Percentiles rank a stretch among this genome's conserved stretches.
Evolutionary conservation across 2,329 filamentous ascomycete species (phyloP).

Genomic region (Aspergillus versicolor): DNA sequence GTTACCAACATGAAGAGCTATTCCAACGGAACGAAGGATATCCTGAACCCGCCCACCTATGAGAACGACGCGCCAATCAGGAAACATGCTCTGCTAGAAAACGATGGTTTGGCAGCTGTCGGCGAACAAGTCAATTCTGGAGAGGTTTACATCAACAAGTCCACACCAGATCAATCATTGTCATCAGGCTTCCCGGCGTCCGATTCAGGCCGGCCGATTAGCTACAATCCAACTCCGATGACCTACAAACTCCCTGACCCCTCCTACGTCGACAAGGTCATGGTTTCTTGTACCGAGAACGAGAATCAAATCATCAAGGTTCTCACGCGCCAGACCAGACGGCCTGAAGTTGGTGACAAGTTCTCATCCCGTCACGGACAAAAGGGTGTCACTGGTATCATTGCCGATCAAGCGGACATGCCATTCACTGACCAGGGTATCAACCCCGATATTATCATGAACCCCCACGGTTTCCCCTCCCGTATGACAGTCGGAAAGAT

Average conservation of each 20-base stretch:
- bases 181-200: slow-evolving; percentile 62
- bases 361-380: slow-evolving; percentile 98
- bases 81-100: slow-evolving; percentile 72
- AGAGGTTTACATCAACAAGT: slow-evolving; percentile 88
- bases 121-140: slow-evolving; percentile 75
- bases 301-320: slow-evolving; percentile 89
- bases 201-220: slow-evolving; percentile 55
- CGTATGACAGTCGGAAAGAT: slow-evolving; percentile 99
- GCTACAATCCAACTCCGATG: slow-evolving; percentile 43
- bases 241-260: slow-evolving; percentile 82
- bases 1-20: slow-evolving; percentile 84
- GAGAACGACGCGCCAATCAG: slow-evolving; percentile 61
- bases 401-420: slow-evolving; percentile 95
- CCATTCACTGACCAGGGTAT: slow-evolving; percentile 90
- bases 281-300: slow-evolving; percentile 85
- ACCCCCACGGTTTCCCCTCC: slow-evolving; percentile 98
- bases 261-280: slow-evolving; percentile 92
- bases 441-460: slow-evolving; percentile 99
- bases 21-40: slow-evolving; percentile 69
- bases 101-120: slow-evolving; percentile 85
- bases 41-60: slow-evolving; percentile 62
- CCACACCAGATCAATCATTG: slow-evolving; percentile 74
- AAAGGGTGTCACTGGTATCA: slow-evolving; percentile 96
- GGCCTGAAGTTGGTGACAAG: slow-evolving; percentile 95
- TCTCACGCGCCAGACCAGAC: slow-evolving; percentile 90